phyloP scores from a whole-genome alignment of 495 filamentous ascomycete genomes.

The Pseudomonodictys pantanalensis region DNA sequence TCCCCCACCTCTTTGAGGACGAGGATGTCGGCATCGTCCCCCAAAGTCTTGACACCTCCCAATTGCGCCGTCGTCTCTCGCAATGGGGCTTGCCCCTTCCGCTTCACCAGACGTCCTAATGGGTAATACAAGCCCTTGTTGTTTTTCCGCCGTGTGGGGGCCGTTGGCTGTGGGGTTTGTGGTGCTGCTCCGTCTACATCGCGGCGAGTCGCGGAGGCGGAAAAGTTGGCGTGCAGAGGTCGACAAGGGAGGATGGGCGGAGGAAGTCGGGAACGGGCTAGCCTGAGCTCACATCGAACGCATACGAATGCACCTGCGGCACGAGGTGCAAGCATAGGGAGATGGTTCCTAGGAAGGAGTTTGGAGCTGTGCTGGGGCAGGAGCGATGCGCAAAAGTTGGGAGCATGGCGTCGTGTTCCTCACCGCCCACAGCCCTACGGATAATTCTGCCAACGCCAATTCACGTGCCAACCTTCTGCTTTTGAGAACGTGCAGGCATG shows the following conservation, averaged over 20 bases:
- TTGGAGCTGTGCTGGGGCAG: background rate
- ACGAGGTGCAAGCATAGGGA: constrained; percentile 32
- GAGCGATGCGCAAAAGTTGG: background rate
- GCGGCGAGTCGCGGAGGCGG: constrained; percentile 10
- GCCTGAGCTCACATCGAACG: constrained; percentile 27
- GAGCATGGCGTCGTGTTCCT: constrained; percentile 9
- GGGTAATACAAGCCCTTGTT: too few species aligned
- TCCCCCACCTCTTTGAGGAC: constrained; percentile 24
- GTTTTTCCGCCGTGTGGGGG: background rate
- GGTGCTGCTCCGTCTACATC: constrained; percentile 10
- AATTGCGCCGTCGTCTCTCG: constrained; percentile 18
- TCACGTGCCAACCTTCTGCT: constrained; percentile 15
- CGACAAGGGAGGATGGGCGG: background rate
- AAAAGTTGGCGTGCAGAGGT: constrained; percentile 16
- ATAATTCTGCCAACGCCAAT: constrained; percentile 15
- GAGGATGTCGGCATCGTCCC: constrained; percentile 29
- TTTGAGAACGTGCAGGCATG: background rate
- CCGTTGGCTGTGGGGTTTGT: background rate
- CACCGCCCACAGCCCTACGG: constrained; percentile 10
- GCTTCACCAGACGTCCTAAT: constrained; percentile 14
- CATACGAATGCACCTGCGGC: constrained; percentile 33
- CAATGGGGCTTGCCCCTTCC: constrained; percentile 8
- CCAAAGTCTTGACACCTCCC: constrained; percentile 23
- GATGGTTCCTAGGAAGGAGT: background rate
- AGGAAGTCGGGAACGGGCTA: background rate